Conservation (phyloP, 2,329 filamentous ascomycete species). For the Paracoccidioides lutzii region DNA sequence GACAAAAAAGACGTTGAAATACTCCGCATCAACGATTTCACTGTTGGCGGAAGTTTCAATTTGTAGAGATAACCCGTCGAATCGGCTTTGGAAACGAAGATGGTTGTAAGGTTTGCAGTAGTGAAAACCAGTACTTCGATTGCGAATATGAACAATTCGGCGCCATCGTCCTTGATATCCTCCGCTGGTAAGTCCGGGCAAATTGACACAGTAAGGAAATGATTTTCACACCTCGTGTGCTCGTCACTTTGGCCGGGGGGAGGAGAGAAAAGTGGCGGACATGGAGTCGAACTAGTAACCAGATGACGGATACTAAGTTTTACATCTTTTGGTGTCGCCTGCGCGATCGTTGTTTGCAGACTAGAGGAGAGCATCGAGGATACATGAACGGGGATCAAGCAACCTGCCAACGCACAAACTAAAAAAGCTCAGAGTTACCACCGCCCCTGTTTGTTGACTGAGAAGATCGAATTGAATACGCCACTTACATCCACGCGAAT, state of each 20-base stretch:
- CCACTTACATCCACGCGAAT: background rate
- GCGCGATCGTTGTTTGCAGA: conserved; percentile 37
- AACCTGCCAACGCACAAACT: background rate
- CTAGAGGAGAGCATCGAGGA: conserved; percentile 20
- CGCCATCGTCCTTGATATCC: conserved; percentile 9
- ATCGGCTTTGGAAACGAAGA: conserved; percentile 95
- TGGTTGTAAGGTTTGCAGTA: conserved; percentile 64
- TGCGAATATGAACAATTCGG: conserved; percentile 60
- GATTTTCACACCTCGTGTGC: conserved; percentile 73
- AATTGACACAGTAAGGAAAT: conserved; percentile 55
- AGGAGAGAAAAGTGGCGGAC: conserved; percentile 64
- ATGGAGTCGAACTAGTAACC: conserved; percentile 66
- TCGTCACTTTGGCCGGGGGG: conserved; percentile 59
- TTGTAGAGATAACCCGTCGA: conserved; percentile 76
- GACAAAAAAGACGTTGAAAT: conserved; percentile 63
- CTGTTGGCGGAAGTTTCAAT: conserved; percentile 44
- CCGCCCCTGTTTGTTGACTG: background rate
- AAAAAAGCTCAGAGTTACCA: background rate
- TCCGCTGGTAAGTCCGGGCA: conserved; percentile 8
- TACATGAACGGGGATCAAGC: background rate
- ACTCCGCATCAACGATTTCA: conserved; percentile 55
- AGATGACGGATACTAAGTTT: conserved; percentile 69
- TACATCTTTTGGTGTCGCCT: conserved; percentile 40
- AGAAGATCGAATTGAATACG: background rate
- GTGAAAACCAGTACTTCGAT: conserved; percentile 82